Evolutionary conservation across 2,329 filamentous ascomycete species (phyloP).

Genomic region (Alternaria triticina): DNA sequence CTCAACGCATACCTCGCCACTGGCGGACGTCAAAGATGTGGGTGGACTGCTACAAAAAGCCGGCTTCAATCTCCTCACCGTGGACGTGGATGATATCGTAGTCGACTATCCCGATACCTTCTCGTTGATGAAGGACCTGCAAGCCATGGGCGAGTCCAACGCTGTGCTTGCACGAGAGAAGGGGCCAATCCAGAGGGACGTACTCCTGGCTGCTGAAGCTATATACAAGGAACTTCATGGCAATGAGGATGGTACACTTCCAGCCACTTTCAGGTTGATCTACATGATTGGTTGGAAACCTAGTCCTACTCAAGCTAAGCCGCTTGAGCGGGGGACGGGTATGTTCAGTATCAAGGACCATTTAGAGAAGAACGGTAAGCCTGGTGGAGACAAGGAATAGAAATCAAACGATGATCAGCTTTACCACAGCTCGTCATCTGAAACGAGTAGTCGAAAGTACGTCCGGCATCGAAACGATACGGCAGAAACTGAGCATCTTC

Average conservation of each 20-base stretch:
- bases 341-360: conserved; percentile 89
- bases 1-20: conserved; percentile 84
- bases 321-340: conserved; percentile 82
- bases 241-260: conserved; percentile 68
- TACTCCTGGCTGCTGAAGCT: conserved; percentile 82
- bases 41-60: conserved; percentile 85
- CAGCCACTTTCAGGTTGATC: conserved; percentile 92
- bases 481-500: not conserved
- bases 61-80: conserved; percentile 93
- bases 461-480: not conserved
- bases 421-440: not conserved
- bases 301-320: conserved; percentile 76
- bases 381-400: conserved; percentile 19
- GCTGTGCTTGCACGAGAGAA: conserved; percentile 85
- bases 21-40: conserved; percentile 91
- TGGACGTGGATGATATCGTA: conserved; percentile 96
- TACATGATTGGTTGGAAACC: conserved; percentile 99
- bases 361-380: conserved; percentile 57
- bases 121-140: conserved; percentile 89
- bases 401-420: not conserved
- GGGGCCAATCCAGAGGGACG: conserved; percentile 76
- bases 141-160: conserved; percentile 95
- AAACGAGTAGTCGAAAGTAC: not conserved
- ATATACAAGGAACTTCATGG: conserved; percentile 91
- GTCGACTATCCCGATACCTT: conserved; percentile 93